phyloP scores from a whole-genome alignment of 805 yeast genomes.

The Candida sakaeoensis region DNA sequence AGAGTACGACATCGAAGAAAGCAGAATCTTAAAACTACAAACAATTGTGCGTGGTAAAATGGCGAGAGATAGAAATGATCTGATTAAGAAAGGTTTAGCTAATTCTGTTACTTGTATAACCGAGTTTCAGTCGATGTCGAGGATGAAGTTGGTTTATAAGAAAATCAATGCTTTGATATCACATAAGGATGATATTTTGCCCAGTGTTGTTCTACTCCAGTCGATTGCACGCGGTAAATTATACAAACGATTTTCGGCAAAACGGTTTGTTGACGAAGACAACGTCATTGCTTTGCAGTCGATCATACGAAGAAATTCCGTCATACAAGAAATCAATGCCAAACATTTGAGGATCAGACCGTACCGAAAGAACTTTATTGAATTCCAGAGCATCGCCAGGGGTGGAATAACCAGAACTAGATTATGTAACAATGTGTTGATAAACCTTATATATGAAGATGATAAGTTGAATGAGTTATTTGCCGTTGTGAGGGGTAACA shows the following conservation, averaged over 20 bases:
- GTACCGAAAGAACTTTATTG: slow-evolving; percentile 15
- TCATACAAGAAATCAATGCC: slow-evolving; percentile 24
- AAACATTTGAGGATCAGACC: slow-evolving; percentile 9
- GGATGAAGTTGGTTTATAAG: slow-evolving; percentile 18
- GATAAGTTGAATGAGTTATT: slow-evolving; percentile 31
- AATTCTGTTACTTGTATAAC: slow-evolving; percentile 17
- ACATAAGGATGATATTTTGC: slow-evolving; percentile 19
- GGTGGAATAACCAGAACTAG: slow-evolving; percentile 43
- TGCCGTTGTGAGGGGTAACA: slow-evolving; percentile 44
- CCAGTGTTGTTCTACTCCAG: slow-evolving; percentile 24
- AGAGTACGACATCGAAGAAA: slow-evolving; percentile 12
- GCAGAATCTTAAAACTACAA: slow-evolving; percentile 33
- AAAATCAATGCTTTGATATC: slow-evolving; percentile 21
- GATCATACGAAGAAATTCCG: slow-evolving; percentile 30
- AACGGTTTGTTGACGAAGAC: slow-evolving; percentile 17
- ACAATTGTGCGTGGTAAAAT: slow-evolving; percentile 40
- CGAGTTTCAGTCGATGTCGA: slow-evolving; percentile 37
- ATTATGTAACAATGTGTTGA: slow-evolving; percentile 40
- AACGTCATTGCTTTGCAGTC: slow-evolving; percentile 34
- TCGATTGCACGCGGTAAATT: slow-evolving; percentile 25
- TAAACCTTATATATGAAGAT: slow-evolving; percentile 40
- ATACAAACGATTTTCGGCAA: slow-evolving; percentile 15
- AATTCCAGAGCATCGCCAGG: slow-evolving; percentile 41
- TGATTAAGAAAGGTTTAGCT: slow-evolving; percentile 10
- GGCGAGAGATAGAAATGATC: slow-evolving; percentile 20